These are phyloP conservation scores for Fusarium solani-melongenae DNA, from an alignment of 2,329 filamentous ascomycete species.

Conservation along the genomic window DNA sequence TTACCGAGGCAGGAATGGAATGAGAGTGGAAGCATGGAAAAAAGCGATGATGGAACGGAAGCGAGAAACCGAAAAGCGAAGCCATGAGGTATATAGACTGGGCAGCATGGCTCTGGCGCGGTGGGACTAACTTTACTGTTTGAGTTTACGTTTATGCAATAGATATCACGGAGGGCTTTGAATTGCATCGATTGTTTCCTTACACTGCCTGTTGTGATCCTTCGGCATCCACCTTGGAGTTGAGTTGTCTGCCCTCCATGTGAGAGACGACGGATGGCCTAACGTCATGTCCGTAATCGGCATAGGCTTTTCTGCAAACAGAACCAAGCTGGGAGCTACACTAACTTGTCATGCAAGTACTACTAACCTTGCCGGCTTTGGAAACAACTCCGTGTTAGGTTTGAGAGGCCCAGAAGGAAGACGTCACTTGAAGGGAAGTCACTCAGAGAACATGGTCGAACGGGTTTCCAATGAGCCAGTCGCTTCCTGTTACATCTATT, in stretches of 20 bases:
- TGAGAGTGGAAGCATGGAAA: neutral
- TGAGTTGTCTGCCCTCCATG: neutral
- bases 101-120: slow-evolving; percentile 19
- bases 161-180: slow-evolving; percentile 18
- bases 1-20: slow-evolving; percentile 5
- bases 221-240: neutral
- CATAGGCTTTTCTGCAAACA: neutral
- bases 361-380: neutral
- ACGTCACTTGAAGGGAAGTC: neutral
- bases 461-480: neutral
- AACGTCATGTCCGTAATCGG: neutral
- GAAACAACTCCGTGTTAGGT: neutral
- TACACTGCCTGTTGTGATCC: neutral
- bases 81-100: slow-evolving; percentile 38
- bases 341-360: neutral
- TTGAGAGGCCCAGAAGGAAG: neutral
- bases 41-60: slow-evolving; percentile 32
- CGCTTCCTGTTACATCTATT: slow-evolving; percentile 10
- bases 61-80: slow-evolving; percentile 35
- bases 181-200: neutral
- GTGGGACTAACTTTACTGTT: slow-evolving; percentile 4
- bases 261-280: neutral
- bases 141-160: slow-evolving; percentile 15
- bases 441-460: neutral
- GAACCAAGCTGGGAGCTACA: neutral